Evolutionary conservation across 345 rosid species (phyloP), one percentile per base, ranked within the genome.

Genomic region (Eucalyptus melliodora): DNA sequence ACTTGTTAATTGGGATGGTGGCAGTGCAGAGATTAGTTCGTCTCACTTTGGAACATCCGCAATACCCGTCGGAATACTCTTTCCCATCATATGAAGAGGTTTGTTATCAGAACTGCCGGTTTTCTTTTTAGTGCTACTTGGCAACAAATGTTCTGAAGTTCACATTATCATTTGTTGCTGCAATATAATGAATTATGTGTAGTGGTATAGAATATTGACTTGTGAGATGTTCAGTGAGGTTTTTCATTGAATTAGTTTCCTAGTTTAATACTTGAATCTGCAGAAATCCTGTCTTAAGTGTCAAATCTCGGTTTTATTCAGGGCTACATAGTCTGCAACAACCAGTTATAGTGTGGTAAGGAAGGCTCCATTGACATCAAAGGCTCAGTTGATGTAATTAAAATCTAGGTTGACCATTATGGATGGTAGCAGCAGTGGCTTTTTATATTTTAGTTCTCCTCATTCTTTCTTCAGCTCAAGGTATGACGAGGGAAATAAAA

Each of bases 1-100:
- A 44, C 56, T 91, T 91, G 55, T 34, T 93, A 77, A 92, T 90
- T 88, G 86, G 88, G 42, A 87, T 92, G 89, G 93, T 94, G 97
- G 93, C 93, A 91, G 89, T 93, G 95, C 96, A 95, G 99, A 95
- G 93, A 94, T 91, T 97, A 89, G 97, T 96, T 60, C 93, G 95
- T 85, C 90, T 91, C 92, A 97, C 99, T 62, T 82, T 96, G 83
- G 93, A 94, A 23, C 96, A 97, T 90, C 95, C 93, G 2, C 87
- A 44, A 27, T 96, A 93, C 90, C 91, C 93, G 12, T 40, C 86
- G 15, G 90, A 91, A 87, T 97, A 94, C 92, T 47, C 95, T 10
- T 95, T 97, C 91, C 98, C 97, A 1, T 94, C 96, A 8, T 86
- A 85, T 37, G 92, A 95, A 21, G 93, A 95, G 97, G 99, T 97